phyloP scores from a whole-genome alignment of 345 rosid genomes.

The Boechera divaricarpa region DNA sequence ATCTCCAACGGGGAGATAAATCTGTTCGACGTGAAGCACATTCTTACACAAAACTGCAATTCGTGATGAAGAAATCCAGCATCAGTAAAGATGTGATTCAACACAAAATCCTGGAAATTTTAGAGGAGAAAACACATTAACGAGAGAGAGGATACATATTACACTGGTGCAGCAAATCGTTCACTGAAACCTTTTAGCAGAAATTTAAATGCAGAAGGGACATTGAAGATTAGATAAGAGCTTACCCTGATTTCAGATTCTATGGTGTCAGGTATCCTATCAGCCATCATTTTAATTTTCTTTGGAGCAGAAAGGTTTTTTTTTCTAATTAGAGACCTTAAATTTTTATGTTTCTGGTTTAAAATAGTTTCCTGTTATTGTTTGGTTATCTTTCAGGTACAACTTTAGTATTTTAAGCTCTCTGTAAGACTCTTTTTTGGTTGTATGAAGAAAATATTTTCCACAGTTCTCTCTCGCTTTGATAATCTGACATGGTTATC shows the following conservation, averaged over 20 bases:
- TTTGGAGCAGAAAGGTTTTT: background rate
- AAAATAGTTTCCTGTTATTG: background rate
- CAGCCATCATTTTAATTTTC: background rate
- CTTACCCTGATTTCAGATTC: background rate
- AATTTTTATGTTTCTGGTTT: background rate
- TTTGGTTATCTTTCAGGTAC: background rate
- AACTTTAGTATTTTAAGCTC: background rate
- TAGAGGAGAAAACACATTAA: background rate
- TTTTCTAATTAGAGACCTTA: background rate
- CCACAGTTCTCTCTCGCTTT: background rate
- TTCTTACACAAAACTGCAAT: background rate
- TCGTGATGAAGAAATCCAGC: conserved; percentile 14
- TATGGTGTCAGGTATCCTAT: background rate
- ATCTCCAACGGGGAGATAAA: background rate
- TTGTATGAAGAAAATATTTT: background rate
- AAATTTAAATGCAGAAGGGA: background rate
- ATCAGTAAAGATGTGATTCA: background rate
- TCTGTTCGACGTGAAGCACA: background rate
- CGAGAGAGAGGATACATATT: background rate
- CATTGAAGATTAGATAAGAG: background rate
- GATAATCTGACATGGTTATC: background rate
- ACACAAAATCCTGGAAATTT: background rate
- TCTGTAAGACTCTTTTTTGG: background rate
- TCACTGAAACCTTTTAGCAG: background rate
- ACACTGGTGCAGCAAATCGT: background rate